These are phyloP conservation scores for Viola pubescens DNA, from an alignment of 441 rosid species.

Conservation along the genomic window DNA sequence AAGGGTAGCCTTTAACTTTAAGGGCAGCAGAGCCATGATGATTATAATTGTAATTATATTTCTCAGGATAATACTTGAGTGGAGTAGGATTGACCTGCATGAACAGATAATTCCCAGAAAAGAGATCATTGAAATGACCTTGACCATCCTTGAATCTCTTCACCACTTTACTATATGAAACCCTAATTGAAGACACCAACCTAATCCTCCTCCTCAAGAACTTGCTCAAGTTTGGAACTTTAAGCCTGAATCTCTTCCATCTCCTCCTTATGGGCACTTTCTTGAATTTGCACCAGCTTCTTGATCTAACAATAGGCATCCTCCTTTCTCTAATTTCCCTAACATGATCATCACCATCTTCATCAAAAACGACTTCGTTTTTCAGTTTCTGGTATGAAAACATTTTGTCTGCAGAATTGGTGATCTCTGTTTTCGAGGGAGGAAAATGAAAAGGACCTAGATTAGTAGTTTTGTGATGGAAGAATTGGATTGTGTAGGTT, in stretches of 20 bases:
- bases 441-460: not conserved
- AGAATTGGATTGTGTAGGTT: not conserved
- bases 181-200: slow-evolving; percentile 22
- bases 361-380: slow-evolving; percentile 26
- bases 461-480: not conserved
- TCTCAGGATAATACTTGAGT: slow-evolving; percentile 26
- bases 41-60: slow-evolving; percentile 13
- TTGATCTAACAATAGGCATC: slow-evolving; percentile 11
- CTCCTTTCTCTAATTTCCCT: slow-evolving; percentile 1
- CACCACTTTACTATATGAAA: slow-evolving; percentile 39
- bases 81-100: slow-evolving; percentile 73
- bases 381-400: slow-evolving; percentile 34
- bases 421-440: not conserved
- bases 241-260: slow-evolving; percentile 47
- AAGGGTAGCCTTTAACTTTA: slow-evolving; percentile 9
- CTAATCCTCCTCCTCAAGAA: slow-evolving; percentile 42
- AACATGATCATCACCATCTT: slow-evolving; percentile 6
- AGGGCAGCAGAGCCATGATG: slow-evolving; percentile 9
- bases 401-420: slow-evolving; percentile 11
- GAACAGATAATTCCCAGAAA: slow-evolving; percentile 83
- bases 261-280: slow-evolving; percentile 36
- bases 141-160: slow-evolving; percentile 68
- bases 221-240: slow-evolving; percentile 45
- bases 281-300: slow-evolving; percentile 30
- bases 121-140: slow-evolving; percentile 69